Evolutionary conservation across 768 basidiomycete genomes (phyloP), one percentile per base, ranked within the genome.

Genomic region (Cubamyces sp.): DNA sequence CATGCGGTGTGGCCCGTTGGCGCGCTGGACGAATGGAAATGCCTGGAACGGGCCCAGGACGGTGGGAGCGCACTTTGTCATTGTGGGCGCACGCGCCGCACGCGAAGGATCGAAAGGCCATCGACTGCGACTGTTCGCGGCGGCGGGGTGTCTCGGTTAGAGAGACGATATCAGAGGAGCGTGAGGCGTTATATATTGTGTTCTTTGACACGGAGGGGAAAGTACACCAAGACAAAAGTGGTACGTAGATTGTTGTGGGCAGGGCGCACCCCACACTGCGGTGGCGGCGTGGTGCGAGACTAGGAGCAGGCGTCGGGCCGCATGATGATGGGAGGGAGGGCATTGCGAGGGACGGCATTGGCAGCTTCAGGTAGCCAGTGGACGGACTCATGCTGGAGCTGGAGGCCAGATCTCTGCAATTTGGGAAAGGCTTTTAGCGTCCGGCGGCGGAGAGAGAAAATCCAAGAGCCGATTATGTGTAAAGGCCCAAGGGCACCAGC

Each of bases 351-450:
- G 48, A 49, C 45, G 34, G 34, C 34, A 34, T 34, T 34, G 34
- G 34, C 34, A 34, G 34, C 34, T n/a, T n/a, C n/a, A n/a, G n/a
- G n/a, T n/a, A n/a, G n/a, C n/a, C n/a, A n/a, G n/a, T n/a, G n/a
- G n/a, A 9, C 4, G 34, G 34, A 34, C 34, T 5, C 28, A 3
- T 30, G 6, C 34, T n/a, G 42, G 18, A 23, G 9, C n/a, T 42
- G 55, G 34, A 40, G 11, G 26, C 40, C 18, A 19, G 46, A 26
- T 34, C 34, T 34, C 34, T 7, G 49, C 57, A 58, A 58, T 58
- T 9, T 54, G 53, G 60, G n/a, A 55, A 55, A 55, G 53, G 53
- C 57, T 58, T 58, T 58, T 58, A 51, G 57, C 57, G 57, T 58
- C 18, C 39, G 37, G 11, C 30, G 47, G 39, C 46, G 41, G 43